These are phyloP conservation scores for Candolleomyces eurysporus DNA, from an alignment of 768 basidiomycete species.

Conservation along the genomic window DNA sequence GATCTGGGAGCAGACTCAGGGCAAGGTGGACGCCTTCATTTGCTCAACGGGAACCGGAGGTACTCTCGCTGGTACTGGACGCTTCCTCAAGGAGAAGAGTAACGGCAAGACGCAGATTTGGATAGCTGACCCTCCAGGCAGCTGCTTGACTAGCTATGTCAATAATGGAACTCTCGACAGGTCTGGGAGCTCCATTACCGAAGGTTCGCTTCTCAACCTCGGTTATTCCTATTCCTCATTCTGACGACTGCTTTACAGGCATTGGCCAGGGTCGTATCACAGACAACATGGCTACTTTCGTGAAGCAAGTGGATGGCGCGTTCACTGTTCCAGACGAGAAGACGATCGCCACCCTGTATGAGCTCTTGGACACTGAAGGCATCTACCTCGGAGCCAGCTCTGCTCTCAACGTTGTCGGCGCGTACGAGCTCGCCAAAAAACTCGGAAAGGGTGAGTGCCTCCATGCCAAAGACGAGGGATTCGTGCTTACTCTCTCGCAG, in stretches of 20 bases:
- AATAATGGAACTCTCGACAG: constrained; percentile 79
- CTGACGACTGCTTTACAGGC: constrained; percentile 43
- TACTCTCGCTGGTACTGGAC: constrained; percentile 87
- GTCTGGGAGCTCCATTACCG: constrained; percentile 85
- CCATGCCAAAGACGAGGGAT: not conserved
- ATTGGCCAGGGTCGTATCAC: constrained; percentile 98
- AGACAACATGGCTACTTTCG: constrained; percentile 81
- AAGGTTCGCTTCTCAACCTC: constrained; percentile 50
- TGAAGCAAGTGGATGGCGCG: constrained; percentile 77
- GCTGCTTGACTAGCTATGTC: constrained; percentile 83
- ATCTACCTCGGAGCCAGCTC: constrained; percentile 93
- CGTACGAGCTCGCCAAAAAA: constrained; percentile 80
- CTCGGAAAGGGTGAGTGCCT: constrained; percentile 69
- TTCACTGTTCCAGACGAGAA: constrained; percentile 86
- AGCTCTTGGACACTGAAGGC: constrained; percentile 88
- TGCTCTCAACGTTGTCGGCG: constrained; percentile 93
- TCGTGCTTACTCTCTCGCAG: constrained; percentile 32
- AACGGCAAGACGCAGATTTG: constrained; percentile 79
- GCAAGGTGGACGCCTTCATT: constrained; percentile 84
- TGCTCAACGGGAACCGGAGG: constrained; percentile 97
- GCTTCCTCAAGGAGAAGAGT: constrained; percentile 81
- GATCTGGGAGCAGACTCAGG: constrained; percentile 88
- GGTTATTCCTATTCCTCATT: too few species aligned
- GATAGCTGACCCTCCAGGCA: constrained; percentile 97
- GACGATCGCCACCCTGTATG: constrained; percentile 91